Percentiles rank a stretch among this genome's conserved stretches.
Evolutionary conservation across 73 alveolate species (phyloP).

Genomic region (Stentor coeruleus): DNA sequence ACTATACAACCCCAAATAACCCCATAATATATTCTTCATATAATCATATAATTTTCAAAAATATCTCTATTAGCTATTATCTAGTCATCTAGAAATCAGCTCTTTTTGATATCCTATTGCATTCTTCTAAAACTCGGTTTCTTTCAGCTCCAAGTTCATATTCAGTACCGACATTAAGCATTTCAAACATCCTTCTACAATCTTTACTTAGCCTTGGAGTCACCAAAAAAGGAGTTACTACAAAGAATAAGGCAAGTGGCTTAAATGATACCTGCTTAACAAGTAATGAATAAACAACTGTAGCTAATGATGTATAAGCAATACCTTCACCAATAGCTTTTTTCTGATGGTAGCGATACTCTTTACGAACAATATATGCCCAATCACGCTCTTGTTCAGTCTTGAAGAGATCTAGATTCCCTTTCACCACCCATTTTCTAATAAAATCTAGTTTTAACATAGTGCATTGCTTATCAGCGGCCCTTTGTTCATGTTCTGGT

Average conservation of each 20-base stretch:
- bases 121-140: conserved; percentile 66
- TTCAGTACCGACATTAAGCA: conserved; percentile 83
- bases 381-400: conserved; percentile 84
- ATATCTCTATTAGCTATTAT: neutral
- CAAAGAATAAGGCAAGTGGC: too few relatives aligned
- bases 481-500: conserved; percentile 10
- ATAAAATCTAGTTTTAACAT: conserved; percentile 20
- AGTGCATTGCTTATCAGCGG: neutral
- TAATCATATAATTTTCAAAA: too few relatives aligned
- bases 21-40: too few relatives aligned
- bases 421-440: conserved; percentile 39
- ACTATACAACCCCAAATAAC: too few relatives aligned
- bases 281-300: neutral
- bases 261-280: neutral
- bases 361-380: conserved; percentile 81
- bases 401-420: conserved; percentile 42
- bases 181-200: conserved; percentile 71
- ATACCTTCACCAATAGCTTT: conserved; percentile 20
- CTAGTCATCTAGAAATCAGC: conserved; percentile 61
- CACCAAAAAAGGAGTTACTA: neutral
- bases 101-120: conserved; percentile 64
- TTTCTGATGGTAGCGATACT: conserved; percentile 45
- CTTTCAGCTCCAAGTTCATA: conserved; percentile 80
- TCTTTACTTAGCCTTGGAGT: conserved; percentile 46
- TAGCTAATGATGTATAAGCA: neutral